Percentiles rank a stretch among this genome's conserved stretches.
Evolutionary conservation across 2,329 filamentous ascomycete genomes (phyloP).

Genomic region (Aspergillus pseudonomiae): DNA sequence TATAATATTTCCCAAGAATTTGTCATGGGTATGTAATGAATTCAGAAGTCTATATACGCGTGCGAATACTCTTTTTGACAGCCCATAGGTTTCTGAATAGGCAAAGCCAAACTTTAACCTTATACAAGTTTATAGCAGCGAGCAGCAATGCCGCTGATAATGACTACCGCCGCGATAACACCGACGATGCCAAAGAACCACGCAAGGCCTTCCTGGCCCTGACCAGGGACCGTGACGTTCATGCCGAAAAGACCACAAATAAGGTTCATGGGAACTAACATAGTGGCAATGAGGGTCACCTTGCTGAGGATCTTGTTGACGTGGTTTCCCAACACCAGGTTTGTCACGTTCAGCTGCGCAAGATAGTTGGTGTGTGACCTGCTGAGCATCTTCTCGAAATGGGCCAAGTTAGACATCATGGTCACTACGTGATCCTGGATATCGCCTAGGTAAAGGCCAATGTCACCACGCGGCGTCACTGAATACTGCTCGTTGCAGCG

Average conservation of each 20-base stretch:
- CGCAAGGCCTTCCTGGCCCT: conserved; percentile 34
- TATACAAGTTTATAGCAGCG: conserved; percentile 47
- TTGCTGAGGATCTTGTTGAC: conserved; percentile 91
- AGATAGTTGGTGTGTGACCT: conserved; percentile 95
- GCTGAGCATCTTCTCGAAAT: conserved; percentile 97
- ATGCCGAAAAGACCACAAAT: conserved; percentile 67
- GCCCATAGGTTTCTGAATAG: not conserved
- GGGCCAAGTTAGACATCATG: conserved; percentile 94
- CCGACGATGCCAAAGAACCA: conserved; percentile 57
- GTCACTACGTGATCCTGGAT: conserved; percentile 99
- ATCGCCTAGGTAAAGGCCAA: conserved; percentile 93
- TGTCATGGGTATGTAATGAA: not conserved
- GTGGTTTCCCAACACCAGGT: conserved; percentile 81
- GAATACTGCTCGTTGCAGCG: conserved; percentile 98
- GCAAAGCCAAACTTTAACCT: conserved; percentile 3
- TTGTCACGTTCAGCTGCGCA: conserved; percentile 90
- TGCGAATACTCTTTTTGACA: not conserved
- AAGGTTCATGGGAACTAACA: conserved; percentile 94
- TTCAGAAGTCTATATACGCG: not conserved
- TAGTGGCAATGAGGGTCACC: conserved; percentile 90
- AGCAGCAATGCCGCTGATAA: conserved; percentile 42
- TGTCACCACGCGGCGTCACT: conserved; percentile 92
- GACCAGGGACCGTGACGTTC: conserved; percentile 53
- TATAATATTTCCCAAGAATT: not conserved
- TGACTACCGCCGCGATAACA: conserved; percentile 46